These are phyloP conservation scores for Pilaira anomala DNA, from an alignment of 192 early-diverging fungal genomes.

Conservation along the genomic window DNA sequence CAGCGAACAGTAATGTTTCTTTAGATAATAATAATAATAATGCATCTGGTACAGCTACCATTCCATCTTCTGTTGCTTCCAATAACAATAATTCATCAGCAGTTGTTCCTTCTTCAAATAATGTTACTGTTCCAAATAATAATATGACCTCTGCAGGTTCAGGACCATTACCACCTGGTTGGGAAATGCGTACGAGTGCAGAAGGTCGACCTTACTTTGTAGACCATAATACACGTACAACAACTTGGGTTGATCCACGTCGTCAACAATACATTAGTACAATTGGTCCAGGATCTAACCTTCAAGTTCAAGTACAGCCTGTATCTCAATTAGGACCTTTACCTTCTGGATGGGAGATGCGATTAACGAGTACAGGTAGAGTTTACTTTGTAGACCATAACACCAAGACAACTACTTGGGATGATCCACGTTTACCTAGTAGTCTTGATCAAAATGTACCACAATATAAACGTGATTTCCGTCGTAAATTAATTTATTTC, in stretches of 20 bases:
- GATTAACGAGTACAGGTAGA: constrained; percentile 89
- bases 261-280: constrained; percentile 58
- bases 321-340: constrained; percentile 79
- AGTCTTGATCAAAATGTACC: constrained; percentile 88
- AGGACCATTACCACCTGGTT: constrained; percentile 79
- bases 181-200: constrained; percentile 41
- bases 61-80: constrained; percentile 5
- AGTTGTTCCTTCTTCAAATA: constrained; percentile 17
- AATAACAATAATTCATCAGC: too few species aligned
- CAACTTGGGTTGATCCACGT: constrained; percentile 87
- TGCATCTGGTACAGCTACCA: constrained; percentile 29
- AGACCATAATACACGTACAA: constrained; percentile 82
- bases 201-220: constrained; percentile 79
- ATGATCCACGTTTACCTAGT: constrained; percentile 82
- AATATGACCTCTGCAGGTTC: constrained; percentile 48
- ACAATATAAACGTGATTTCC: constrained; percentile 98
- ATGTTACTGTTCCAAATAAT: constrained; percentile 15
- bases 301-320: constrained; percentile 69
- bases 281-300: constrained; percentile 49
- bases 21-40: too few species aligned
- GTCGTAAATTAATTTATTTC: constrained; percentile 96
- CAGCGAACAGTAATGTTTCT: neutral
- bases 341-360: constrained; percentile 99
- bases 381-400: constrained; percentile 99
- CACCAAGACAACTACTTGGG: constrained; percentile 98